A percentile compares a stretch with the other conserved stretches of the same genome.
phyloP scores from a whole-genome alignment of 1,139 yeast genomes.

The Debaryomyces singareniensis region DNA sequence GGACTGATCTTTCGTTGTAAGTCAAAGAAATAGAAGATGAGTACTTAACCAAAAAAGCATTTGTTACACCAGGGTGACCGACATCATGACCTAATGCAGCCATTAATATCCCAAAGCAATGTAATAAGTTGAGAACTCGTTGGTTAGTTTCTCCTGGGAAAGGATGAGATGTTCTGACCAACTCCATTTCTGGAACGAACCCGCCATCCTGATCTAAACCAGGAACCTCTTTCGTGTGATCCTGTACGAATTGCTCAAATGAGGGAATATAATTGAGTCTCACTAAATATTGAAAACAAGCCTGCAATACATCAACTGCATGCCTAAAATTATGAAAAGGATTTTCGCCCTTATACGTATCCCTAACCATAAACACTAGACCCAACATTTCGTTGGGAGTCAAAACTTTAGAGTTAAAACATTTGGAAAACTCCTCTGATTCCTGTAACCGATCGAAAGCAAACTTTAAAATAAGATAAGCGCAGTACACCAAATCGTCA shows the following conservation, averaged over 20 bases:
- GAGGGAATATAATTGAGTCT: slow-evolving; percentile 42
- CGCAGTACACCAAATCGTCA: slow-evolving; percentile 64
- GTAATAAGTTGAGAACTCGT: slow-evolving; percentile 31
- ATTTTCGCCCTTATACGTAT: slow-evolving; percentile 75
- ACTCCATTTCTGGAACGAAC: slow-evolving; percentile 1
- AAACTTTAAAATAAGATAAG: slow-evolving; percentile 47
- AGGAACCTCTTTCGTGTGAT: slow-evolving; percentile 19
- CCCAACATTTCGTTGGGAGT: slow-evolving; percentile 44
- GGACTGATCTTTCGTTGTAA: slow-evolving; percentile 61
- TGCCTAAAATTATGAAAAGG: slow-evolving; percentile 94
- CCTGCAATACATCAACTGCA: slow-evolving; percentile 93
- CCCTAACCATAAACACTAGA: slow-evolving; percentile 61
- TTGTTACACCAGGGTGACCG: slow-evolving; percentile 94
- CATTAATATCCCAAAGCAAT: slow-evolving; percentile 55
- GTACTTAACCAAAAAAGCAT: slow-evolving; percentile 57
- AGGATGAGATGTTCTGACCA: slow-evolving; percentile 1
- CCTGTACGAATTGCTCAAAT: slow-evolving; percentile 27
- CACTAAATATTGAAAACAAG: slow-evolving; percentile 62
- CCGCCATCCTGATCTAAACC: slow-evolving; percentile 1
- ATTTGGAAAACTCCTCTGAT: slow-evolving; percentile 13
- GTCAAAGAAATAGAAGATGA: slow-evolving; percentile 61
- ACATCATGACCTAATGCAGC: slow-evolving; percentile 94
- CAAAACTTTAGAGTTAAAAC: slow-evolving; percentile 5
- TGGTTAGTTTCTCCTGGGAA: neutral
- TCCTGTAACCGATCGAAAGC: slow-evolving; percentile 29